phyloP scores from a whole-genome alignment of 345 rosid genomes.

The Euphorbia tirucalli region DNA sequence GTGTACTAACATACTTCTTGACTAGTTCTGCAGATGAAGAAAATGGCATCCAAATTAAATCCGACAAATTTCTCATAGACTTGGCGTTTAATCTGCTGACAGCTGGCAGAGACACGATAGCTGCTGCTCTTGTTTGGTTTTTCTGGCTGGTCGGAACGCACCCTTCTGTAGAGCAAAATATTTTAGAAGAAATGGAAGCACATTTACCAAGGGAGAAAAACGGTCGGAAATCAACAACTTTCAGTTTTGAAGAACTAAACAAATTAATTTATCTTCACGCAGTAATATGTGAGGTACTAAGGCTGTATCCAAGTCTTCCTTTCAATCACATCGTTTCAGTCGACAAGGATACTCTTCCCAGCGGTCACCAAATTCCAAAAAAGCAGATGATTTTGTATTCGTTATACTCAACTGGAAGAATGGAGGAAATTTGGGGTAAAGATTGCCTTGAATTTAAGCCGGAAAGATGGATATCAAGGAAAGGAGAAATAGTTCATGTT shows the following conservation, averaged over 20 bases:
- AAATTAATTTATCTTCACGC: conserved; percentile 23
- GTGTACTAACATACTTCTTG: conserved; percentile 18
- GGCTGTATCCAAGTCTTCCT: conserved; percentile 21
- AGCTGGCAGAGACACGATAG: conserved; percentile 40
- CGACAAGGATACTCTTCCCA: conserved; percentile 14
- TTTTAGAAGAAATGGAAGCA: conserved; percentile 24
- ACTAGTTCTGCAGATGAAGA: conserved; percentile 2
- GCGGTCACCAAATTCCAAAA: conserved; percentile 1
- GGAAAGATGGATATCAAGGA: conserved; percentile 20
- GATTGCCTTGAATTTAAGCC: conserved; percentile 27
- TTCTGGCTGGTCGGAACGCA: conserved; percentile 36
- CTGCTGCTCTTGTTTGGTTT: conserved; percentile 33
- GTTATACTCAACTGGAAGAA: conserved; percentile 17
- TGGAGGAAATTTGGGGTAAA: conserved; percentile 21
- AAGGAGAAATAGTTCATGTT: conserved; percentile 3
- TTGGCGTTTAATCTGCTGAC: conserved; percentile 11
- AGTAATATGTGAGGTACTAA: conserved; percentile 12
- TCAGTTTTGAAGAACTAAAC: background rate
- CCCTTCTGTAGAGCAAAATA: conserved; percentile 28
- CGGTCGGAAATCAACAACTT: background rate
- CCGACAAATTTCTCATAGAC: conserved; percentile 27
- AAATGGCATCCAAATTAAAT: background rate
- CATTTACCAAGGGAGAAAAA: background rate
- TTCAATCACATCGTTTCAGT: conserved; percentile 3
- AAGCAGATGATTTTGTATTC: conserved; percentile 7